Base-by-base conservation (phyloP, 192 early-diverging fungal genomes). In the Linnemannia exigua region DNA sequence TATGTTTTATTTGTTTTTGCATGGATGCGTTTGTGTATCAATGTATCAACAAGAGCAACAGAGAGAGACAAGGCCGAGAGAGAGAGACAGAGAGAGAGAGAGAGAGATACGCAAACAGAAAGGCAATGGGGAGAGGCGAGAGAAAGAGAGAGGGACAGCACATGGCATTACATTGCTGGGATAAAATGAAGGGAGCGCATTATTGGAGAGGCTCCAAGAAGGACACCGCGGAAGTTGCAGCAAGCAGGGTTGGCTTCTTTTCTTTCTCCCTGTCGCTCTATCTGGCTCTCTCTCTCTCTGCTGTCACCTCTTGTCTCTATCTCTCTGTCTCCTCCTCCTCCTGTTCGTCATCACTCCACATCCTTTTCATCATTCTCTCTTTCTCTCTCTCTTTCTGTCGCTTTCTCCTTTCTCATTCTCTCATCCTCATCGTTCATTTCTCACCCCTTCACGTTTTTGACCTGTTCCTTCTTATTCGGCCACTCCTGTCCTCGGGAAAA, bases 1-100 rank as follows among this genome's bases (percentile, higher is more conserved):
- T 63, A 14, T 63, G 58, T 63, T 63, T 50, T 63, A 25, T 63
- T 63, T 31, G n/a, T 63, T 63, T 63, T 63, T 44, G 41, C 41
- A 44, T 6, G 58, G 12, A 31, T 63, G 58, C 12, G 22, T 17
- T 8, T 28, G 25, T 61, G 52, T 54, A 20, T 54, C 22, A 11
- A n/a, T 54, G 28, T 63, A 25, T 63, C 58, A 31, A 31, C 58
- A 31, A 63, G 58, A 63, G 58, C 28, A 50, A 25, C 22, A 28
- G 58, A 61, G 6, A 54, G 22, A 7, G 52, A 54, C 52, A 54
- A n/a, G 5, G 51, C 19, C 5, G 22, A 54, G 52, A 54, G n/a
- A n/a, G 47, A 51, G 19, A 51, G 50, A 50, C 16, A 19, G 3
- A 4, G 52, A 58, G 8, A 9, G n/a, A 0, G n/a, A 6, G 3